Evolutionary conservation across 2,329 filamentous ascomycete genomes (phyloP).

Genomic region (Lecanicillium sp.): DNA sequence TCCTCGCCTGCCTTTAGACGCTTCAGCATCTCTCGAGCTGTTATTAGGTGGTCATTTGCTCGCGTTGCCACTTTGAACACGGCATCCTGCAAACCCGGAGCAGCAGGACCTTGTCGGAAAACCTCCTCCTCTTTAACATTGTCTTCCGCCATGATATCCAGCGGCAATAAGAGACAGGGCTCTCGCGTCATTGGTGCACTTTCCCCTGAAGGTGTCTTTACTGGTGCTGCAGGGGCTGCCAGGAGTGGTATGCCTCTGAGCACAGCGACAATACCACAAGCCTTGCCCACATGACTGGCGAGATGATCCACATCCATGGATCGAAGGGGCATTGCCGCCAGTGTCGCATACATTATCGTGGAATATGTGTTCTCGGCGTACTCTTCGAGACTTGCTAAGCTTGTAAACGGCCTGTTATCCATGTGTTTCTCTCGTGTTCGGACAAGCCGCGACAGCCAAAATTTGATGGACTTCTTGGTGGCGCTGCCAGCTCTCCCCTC

Average conservation of each 20-base stretch:
- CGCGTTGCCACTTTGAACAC: conserved; percentile 88
- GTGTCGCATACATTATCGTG: conserved; percentile 79
- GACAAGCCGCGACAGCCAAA: conserved; percentile 72
- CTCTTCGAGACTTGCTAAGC: conserved; percentile 65
- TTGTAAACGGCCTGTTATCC: conserved; percentile 73
- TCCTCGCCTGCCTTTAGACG: conserved; percentile 66
- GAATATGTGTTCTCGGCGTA: conserved; percentile 96
- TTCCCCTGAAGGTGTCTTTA: conserved; percentile 33
- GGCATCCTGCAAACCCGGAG: conserved; percentile 76
- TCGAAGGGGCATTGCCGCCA: conserved; percentile 70
- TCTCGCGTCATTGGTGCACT: conserved; percentile 29
- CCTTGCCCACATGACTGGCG: conserved; percentile 91
- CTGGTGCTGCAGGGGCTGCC: conserved; percentile 58
- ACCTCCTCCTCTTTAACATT: conserved; percentile 85
- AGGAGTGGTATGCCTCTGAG: conserved; percentile 82
- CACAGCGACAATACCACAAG: conserved; percentile 77
- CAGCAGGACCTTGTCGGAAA: conserved; percentile 70
- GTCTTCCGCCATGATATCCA: conserved; percentile 81
- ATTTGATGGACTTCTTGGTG: conserved; percentile 49
- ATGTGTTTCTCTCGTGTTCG: conserved; percentile 75
- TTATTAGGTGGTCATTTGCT: conserved; percentile 93
- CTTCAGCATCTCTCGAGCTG: conserved; percentile 82
- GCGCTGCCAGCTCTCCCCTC: conserved; percentile 32
- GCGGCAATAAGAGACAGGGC: conserved; percentile 64
- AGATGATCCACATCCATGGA: conserved; percentile 87